Evolutionary conservation across 192 early-diverging fungal genomes (phyloP).

Genomic region (Coemansia sp.): DNA sequence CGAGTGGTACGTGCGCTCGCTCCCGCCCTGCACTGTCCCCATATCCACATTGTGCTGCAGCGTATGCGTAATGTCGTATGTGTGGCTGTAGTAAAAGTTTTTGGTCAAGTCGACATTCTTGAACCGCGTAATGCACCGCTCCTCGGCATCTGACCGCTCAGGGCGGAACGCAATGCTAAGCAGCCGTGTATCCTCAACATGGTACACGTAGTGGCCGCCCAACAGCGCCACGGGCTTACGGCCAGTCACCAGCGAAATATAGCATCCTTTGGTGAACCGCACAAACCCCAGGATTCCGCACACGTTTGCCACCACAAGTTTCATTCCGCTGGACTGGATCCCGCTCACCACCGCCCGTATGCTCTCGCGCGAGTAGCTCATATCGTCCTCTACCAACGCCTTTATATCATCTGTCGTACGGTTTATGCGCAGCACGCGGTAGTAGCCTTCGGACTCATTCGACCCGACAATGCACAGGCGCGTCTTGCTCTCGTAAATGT

Average conservation of each 20-base stretch:
- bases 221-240: conserved; percentile 84
- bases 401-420: conserved; percentile 65
- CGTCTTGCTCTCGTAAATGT: conserved; percentile 86
- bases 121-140: conserved; percentile 79
- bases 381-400: conserved; percentile 73
- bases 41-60: conserved; percentile 74
- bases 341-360: conserved; percentile 73
- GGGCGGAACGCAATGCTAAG: conserved; percentile 70
- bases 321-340: conserved; percentile 67
- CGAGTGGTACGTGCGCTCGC: conserved; percentile 58
- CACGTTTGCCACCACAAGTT: conserved; percentile 25
- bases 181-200: conserved; percentile 86
- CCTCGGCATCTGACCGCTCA: conserved; percentile 75
- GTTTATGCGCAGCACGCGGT: conserved; percentile 86
- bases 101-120: conserved; percentile 89
- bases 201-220: conserved; percentile 94
- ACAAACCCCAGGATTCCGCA: conserved; percentile 70
- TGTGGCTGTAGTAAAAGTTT: conserved; percentile 97
- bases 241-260: conserved; percentile 84
- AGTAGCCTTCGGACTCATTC: conserved; percentile 71
- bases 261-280: conserved; percentile 88
- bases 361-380: conserved; percentile 74
- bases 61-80: conserved; percentile 91
- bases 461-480: conserved; percentile 84
- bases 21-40: neutral